A percentile compares a stretch with the other conserved stretches of the same genome.
Conservation (phyloP, 2,329 filamentous ascomycete species). For the Aureobasidium leucospermi region DNA sequence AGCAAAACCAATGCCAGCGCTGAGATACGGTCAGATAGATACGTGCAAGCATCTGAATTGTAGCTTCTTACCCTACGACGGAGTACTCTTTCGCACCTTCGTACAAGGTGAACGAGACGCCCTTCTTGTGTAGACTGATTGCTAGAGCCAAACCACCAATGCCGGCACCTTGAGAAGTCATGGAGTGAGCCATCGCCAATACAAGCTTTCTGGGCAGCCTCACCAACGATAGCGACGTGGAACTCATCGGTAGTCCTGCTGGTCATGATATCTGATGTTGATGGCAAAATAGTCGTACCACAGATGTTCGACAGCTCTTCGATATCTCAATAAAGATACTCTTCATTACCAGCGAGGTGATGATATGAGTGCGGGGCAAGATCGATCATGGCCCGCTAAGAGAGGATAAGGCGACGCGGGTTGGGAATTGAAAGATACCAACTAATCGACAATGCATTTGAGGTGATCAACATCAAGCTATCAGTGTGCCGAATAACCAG, state of each 20-base stretch:
- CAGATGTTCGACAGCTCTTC: too few species aligned
- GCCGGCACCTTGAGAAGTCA: background rate
- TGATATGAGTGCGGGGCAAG: background rate
- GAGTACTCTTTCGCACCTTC: constrained; percentile 11
- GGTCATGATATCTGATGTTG: background rate
- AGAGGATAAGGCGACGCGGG: too few species aligned
- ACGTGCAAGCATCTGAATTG: background rate
- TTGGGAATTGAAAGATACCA: too few species aligned
- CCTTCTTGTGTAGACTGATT: constrained; percentile 8
- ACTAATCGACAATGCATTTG: too few species aligned
- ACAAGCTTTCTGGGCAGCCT: background rate
- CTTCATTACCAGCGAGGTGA: background rate
- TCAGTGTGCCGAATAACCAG: too few species aligned
- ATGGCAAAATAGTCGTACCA: too few species aligned
- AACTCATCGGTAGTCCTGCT: background rate
- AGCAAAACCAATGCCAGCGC: constrained; percentile 24
- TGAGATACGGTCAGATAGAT: background rate
- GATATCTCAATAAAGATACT: background rate
- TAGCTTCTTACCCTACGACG: background rate
- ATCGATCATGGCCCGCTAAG: background rate
- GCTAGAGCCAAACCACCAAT: constrained; percentile 15
- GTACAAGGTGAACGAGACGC: constrained; percentile 3
- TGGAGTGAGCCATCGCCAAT: too few species aligned
- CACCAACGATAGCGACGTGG: constrained; percentile 13
- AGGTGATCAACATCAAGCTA: too few species aligned